Evolutionary conservation across 2,329 filamentous ascomycete species (phyloP), one percentile per base, ranked within the genome.

Genomic region (Sclerotinia subarctica): DNA sequence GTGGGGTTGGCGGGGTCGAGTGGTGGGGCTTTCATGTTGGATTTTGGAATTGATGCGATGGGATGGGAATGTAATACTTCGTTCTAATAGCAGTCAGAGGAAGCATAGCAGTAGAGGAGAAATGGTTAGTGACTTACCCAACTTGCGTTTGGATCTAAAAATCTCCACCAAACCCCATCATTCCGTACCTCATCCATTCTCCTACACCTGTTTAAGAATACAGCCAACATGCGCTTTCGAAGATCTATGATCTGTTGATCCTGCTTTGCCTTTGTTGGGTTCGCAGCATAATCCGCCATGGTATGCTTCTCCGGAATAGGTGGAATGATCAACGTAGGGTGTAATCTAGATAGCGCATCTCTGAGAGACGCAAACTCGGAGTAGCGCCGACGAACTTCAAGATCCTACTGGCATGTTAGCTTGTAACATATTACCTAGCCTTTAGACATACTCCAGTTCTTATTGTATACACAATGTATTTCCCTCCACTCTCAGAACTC

Each of bases 261-360:
- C 79, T 99, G 94, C 79, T 97, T 99, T 24, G 96, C 96, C 76
- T 94, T 97, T 49, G 95, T 99, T 1, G 96, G 95, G 75, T 97
- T 98, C 38, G 96, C 94, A 21, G 95, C 95, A 77, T 99, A 99
- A 79, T 99, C 95, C 70, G 94, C 94, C 90, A 99, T 96, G 57
- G 93, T 95, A 79, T 99, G 95, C 80, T 99, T 99, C 81, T 99
- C 96, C 29, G 95, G 95, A 75, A 99, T 99, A 3, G 95, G 95
- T 10, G 95, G 96, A 64, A 99, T 91, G 75, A 99, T 91, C 53
- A 99, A 85, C 0, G 95, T 99, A 10, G 96, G 95, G 77, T 99
- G 96, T 70, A 99, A 85, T 74, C 91, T 91, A 58, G 94, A 93
- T 38, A 99, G 85, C 3, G 94, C 94, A 75, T 93, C 90, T 75